A percentile compares a stretch with the other conserved stretches of the same genome.
phyloP scores from a whole-genome alignment of 2,329 filamentous ascomycete genomes.

The Juglanconis oblonga region DNA sequence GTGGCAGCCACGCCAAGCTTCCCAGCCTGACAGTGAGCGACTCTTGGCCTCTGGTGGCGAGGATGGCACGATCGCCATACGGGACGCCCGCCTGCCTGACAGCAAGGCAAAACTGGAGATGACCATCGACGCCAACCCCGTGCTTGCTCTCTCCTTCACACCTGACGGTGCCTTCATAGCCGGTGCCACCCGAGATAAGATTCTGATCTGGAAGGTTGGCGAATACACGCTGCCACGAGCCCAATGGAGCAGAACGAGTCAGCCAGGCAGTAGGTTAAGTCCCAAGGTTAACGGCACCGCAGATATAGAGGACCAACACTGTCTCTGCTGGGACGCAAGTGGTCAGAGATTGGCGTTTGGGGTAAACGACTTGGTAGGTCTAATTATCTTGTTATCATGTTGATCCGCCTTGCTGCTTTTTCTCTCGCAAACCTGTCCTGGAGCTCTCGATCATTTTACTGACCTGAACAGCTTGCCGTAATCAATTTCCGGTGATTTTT shows the following conservation, averaged over 20 bases:
- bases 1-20: constrained; percentile 55
- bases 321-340: constrained; percentile 59
- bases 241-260: constrained; percentile 54
- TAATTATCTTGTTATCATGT: background rate
- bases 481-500: constrained; percentile 26
- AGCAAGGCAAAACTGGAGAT: constrained; percentile 57
- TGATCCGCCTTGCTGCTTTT: background rate
- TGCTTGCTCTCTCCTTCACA: constrained; percentile 59
- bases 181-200: constrained; percentile 55
- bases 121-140: constrained; percentile 54
- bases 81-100: constrained; percentile 56
- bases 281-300: constrained; percentile 45
- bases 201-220: constrained; percentile 64
- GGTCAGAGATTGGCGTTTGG: constrained; percentile 63
- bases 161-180: constrained; percentile 63
- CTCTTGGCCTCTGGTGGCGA: constrained; percentile 61
- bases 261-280: constrained; percentile 54
- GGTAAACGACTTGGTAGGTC: constrained; percentile 58
- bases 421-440: background rate
- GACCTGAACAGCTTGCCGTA: constrained; percentile 27
- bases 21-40: constrained; percentile 44
- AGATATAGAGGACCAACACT: constrained; percentile 61
- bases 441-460: constrained; percentile 5
- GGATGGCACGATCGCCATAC: constrained; percentile 61
- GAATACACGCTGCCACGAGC: constrained; percentile 57